phyloP scores from a whole-genome alignment of 495 filamentous ascomycete genomes.

The Neurospora sp. region DNA sequence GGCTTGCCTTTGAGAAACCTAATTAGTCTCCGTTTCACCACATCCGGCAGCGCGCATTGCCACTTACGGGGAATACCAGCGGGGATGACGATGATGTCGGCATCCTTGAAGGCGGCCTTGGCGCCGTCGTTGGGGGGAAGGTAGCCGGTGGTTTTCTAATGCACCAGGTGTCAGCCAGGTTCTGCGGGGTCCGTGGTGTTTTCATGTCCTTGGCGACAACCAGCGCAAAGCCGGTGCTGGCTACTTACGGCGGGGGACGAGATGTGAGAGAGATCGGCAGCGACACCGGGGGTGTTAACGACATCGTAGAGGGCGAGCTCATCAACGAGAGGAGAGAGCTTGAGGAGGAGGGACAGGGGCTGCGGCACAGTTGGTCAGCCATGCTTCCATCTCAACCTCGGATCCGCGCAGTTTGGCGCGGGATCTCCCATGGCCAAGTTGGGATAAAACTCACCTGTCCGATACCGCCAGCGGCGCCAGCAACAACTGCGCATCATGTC shows the following conservation, averaged over 20 bases:
- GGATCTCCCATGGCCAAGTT: not conserved
- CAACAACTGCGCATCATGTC: constrained; percentile 57
- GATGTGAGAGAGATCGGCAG: constrained; percentile 94
- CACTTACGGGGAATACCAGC: constrained; percentile 91
- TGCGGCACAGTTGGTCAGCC: constrained; percentile 26
- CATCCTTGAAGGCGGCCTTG: constrained; percentile 77
- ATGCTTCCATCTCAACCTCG: not conserved
- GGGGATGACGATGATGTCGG: constrained; percentile 92
- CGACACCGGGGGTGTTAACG: constrained; percentile 93
- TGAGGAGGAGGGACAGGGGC: constrained; percentile 93
- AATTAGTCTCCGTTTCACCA: constrained; percentile 5
- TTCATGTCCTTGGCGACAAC: not conserved
- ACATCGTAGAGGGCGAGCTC: constrained; percentile 98
- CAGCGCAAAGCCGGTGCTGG: not conserved
- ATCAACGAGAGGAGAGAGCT: constrained; percentile 72
- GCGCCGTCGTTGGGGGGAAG: constrained; percentile 84
- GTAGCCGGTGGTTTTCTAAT: constrained; percentile 81
- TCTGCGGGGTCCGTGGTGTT: not conserved
- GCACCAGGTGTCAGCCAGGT: constrained; percentile 21
- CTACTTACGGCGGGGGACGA: constrained; percentile 76
- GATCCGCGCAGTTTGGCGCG: not conserved
- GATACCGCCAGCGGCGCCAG: constrained; percentile 95
- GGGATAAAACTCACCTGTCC: constrained; percentile 59
- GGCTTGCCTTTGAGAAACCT: constrained; percentile 66
- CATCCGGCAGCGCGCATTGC: not conserved